Evolutionary conservation across 129 eudicot species (phyloP).

Genomic region (Saposhnikovia divaricata): DNA sequence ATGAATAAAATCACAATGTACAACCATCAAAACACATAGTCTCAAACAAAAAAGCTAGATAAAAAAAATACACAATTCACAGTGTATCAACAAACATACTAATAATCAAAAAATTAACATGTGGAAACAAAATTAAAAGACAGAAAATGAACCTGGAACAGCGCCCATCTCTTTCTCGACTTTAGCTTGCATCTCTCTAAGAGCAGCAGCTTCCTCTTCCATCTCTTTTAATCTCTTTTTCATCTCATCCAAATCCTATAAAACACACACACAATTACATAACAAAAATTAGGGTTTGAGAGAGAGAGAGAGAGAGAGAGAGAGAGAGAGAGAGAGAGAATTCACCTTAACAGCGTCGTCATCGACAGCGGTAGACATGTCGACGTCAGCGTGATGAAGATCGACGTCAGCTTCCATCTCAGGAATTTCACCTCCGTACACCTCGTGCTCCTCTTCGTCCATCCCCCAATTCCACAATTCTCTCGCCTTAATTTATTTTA

Average conservation of each 20-base stretch:
- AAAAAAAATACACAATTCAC: too few relatives aligned
- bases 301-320: too few relatives aligned
- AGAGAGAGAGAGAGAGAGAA: background rate
- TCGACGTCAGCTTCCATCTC: conserved; percentile 63
- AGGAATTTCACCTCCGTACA: conserved; percentile 86
- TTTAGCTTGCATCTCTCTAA: conserved; percentile 91
- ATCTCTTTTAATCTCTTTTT: conserved; percentile 84
- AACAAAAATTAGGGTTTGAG: conserved; percentile 25
- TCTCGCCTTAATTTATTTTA: too few relatives aligned
- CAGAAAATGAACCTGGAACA: conserved; percentile 39
- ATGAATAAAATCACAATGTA: background rate
- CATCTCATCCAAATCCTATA: conserved; percentile 85
- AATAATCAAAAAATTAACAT: background rate
- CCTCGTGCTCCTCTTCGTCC: conserved; percentile 96
- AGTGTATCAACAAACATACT: too few relatives aligned
- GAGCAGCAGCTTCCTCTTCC: conserved; percentile 94
- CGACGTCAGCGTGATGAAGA: conserved; percentile 51
- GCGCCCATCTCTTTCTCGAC: conserved; percentile 93
- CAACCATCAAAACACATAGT: background rate
- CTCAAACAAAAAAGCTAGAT: background rate
- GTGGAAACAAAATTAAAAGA: background rate
- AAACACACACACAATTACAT: background rate
- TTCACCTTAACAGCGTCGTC: conserved; percentile 75
- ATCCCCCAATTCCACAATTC: too few relatives aligned
- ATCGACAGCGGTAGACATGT: conserved; percentile 57